phyloP scores from a whole-genome alignment of 169 alveolate species.

The Fabrea salina region DNA sequence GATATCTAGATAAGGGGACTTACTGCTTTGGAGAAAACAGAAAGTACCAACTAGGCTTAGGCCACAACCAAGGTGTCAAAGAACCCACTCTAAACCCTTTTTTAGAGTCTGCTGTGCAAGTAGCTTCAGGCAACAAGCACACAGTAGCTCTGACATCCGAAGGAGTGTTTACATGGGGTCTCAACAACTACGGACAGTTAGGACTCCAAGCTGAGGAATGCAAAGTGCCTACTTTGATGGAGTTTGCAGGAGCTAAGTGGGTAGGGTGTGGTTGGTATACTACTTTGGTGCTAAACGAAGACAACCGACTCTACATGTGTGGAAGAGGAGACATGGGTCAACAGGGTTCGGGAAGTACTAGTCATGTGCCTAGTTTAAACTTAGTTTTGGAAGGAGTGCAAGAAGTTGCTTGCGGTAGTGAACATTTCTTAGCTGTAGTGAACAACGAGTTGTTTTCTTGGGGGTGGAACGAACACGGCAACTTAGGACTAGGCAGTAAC shows the following conservation, averaged over 20 bases:
- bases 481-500: slow-evolving; percentile 56
- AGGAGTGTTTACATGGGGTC: neutral
- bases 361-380: neutral
- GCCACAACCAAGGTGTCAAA: neutral
- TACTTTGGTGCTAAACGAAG: neutral
- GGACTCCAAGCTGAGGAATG: neutral
- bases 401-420: slow-evolving; percentile 35
- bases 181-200: neutral
- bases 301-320: neutral
- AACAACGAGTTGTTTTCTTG: slow-evolving; percentile 30
- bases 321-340: slow-evolving; percentile 25
- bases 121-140: slow-evolving; percentile 16
- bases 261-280: slow-evolving; percentile 19
- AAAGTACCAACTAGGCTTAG: slow-evolving; percentile 5
- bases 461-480: slow-evolving; percentile 78
- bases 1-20: too few relatives aligned
- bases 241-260: neutral
- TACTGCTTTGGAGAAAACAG: slow-evolving; percentile 13
- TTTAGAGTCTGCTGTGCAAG: neutral
- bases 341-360: neutral
- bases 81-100: neutral
- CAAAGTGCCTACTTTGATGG: neutral
- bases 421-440: slow-evolving; percentile 3
- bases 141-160: neutral
- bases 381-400: neutral